A percentile compares a stretch with the other conserved stretches of the same genome.
phyloP scores from a whole-genome alignment of 2,329 filamentous ascomycete species.

The Intubia oerlemansii region DNA sequence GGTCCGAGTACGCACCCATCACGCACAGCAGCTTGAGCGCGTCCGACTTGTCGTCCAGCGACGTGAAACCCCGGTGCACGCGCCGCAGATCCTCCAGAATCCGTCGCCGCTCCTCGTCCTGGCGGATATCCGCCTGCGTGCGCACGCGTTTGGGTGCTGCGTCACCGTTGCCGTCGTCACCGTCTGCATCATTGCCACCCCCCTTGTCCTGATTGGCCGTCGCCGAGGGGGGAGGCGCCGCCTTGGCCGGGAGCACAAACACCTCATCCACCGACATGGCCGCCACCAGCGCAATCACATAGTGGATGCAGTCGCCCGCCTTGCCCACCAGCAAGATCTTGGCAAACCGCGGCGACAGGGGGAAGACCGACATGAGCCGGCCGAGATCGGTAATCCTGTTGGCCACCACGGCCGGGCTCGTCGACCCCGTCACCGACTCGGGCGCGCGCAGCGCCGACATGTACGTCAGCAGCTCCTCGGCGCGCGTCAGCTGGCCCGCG shows the following conservation, averaged over 20 bases:
- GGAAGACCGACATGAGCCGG: conserved; percentile 68
- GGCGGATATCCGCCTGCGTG: conserved; percentile 46
- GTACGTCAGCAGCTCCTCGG: conserved; percentile 71
- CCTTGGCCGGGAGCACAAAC: conserved; percentile 64
- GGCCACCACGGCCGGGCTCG: conserved; percentile 17
- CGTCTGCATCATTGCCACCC: conserved; percentile 14
- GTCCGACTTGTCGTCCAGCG: conserved; percentile 64
- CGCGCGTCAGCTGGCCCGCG: conserved; percentile 51
- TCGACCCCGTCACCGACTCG: background rate
- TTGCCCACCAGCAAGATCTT: conserved; percentile 83
- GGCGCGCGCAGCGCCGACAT: conserved; percentile 51
- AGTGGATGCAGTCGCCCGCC: conserved; percentile 59
- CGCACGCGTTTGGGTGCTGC: conserved; percentile 17
- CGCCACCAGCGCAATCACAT: conserved; percentile 74
- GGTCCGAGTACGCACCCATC: conserved; percentile 68
- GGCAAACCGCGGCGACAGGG: conserved; percentile 73
- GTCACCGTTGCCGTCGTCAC: conserved; percentile 18
- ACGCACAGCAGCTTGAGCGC: conserved; percentile 80
- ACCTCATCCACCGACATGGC: conserved; percentile 75
- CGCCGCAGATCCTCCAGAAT: conserved; percentile 40
- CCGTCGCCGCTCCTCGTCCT: conserved; percentile 47
- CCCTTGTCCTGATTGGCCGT: conserved; percentile 14
- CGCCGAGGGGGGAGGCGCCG: conserved; percentile 34
- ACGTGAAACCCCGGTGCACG: conserved; percentile 59
- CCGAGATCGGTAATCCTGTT: conserved; percentile 69